These are phyloP conservation scores for Vicia villosa DNA, from an alignment of 306 rosid species.

Conservation along the genomic window DNA sequence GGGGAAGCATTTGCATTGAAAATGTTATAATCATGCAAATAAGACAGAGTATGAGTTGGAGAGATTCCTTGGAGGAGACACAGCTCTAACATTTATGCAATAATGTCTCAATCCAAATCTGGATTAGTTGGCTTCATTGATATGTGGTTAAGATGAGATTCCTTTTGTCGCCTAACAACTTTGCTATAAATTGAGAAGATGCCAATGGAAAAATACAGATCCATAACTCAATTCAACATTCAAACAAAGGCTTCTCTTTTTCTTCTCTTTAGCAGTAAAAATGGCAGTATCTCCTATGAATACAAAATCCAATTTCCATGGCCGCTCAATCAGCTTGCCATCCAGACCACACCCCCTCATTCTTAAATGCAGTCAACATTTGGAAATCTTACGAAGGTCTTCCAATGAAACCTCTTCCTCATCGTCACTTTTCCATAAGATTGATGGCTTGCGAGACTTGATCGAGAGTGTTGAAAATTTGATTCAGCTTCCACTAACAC, in stretches of 20 bases:
- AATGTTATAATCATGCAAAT: not conserved
- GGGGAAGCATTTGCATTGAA: not conserved
- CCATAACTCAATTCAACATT: conserved; percentile 31
- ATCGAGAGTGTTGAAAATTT: conserved; percentile 33
- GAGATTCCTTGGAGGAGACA: not conserved
- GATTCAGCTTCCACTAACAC: conserved; percentile 29
- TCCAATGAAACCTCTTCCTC: not conserved
- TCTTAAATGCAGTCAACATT: not conserved
- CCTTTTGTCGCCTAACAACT: conserved; percentile 24
- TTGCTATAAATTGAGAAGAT: conserved; percentile 31
- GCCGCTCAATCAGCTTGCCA: conserved; percentile 40
- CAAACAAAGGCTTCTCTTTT: conserved; percentile 25
- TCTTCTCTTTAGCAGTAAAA: conserved; percentile 11
- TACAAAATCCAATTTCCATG: conserved; percentile 26
- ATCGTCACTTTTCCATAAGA: not conserved
- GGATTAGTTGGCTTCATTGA: conserved; percentile 28
- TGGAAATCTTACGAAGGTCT: not conserved
- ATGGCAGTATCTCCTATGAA: conserved; percentile 40
- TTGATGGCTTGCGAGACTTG: conserved; percentile 29
- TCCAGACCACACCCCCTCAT: conserved; percentile 32
- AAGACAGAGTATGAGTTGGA: not conserved
- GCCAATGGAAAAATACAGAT: conserved; percentile 15
- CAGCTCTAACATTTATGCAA: not conserved
- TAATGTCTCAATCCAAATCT: conserved; percentile 38
- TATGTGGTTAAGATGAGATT: conserved; percentile 37